These are phyloP conservation scores for Trypanosoma cruzi DNA, from an alignment of 208 protist genomes.

Conservation along the genomic window DNA sequence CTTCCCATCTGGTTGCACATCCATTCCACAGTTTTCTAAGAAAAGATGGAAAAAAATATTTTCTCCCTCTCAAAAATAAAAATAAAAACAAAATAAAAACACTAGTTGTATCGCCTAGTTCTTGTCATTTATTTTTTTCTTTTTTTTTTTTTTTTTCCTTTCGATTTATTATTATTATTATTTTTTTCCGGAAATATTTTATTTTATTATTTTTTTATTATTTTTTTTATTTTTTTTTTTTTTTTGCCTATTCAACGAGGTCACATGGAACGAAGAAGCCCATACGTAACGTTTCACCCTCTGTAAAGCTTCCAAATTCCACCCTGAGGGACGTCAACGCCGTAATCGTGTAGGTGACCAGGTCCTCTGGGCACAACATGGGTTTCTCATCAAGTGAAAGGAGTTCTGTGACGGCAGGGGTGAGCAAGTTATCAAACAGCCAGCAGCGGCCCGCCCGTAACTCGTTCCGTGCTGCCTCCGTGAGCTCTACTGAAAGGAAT, in stretches of 20 bases:
- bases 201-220: not conserved
- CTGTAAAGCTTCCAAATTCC: conserved; percentile 36
- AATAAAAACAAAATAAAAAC: too few species aligned
- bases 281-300: conserved; percentile 32
- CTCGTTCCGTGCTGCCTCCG: conserved; percentile 27
- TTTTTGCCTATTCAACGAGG: conserved; percentile 4
- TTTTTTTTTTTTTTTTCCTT: too few species aligned
- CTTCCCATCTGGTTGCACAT: too few species aligned
- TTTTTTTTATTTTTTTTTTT: not conserved
- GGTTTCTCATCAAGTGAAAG: conserved; percentile 30
- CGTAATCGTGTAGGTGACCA: conserved; percentile 38
- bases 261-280: conserved; percentile 38
- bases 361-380: conserved; percentile 50
- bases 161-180: too few species aligned
- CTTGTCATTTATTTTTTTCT: too few species aligned
- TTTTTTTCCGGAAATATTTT: too few species aligned
- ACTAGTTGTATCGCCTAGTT: too few species aligned
- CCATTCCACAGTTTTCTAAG: too few species aligned
- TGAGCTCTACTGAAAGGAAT: conserved; percentile 31
- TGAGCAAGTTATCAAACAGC: conserved; percentile 46
- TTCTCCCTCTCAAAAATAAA: too few species aligned
- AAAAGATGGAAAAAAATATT: too few species aligned
- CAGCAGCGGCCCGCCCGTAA: conserved; percentile 34
- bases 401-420: conserved; percentile 41
- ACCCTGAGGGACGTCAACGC: conserved; percentile 22